A percentile compares a stretch with the other conserved stretches of the same genome.
Conservation (phyloP, 1,139 yeast species). For the Meyerozyma athensensis region DNA sequence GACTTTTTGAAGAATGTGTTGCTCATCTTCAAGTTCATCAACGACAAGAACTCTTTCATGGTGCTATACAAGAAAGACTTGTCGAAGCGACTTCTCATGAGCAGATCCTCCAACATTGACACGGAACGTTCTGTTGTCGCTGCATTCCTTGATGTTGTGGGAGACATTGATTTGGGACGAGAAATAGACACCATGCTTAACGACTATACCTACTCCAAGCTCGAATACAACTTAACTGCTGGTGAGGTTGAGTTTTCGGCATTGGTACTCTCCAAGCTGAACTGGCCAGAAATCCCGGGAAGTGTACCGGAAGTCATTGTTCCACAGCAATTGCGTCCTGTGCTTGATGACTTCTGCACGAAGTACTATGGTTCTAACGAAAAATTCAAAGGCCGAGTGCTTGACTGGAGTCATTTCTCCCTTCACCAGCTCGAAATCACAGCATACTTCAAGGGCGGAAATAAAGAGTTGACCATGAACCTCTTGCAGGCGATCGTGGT, state of each 20-base stretch:
- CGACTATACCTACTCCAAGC: conserved; percentile 24
- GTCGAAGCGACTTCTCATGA: conserved; percentile 32
- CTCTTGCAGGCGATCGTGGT: conserved; percentile 36
- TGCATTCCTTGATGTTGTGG: conserved; percentile 22
- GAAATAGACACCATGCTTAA: conserved; percentile 31
- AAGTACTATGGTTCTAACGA: conserved; percentile 12
- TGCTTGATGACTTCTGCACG: conserved; percentile 11
- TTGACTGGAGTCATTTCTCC: conserved; percentile 22
- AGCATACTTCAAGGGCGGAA: conserved; percentile 26
- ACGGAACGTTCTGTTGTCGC: conserved; percentile 26
- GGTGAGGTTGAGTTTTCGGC: conserved; percentile 25
- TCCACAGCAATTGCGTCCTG: background rate
- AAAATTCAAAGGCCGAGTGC: conserved; percentile 13
- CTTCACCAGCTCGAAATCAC: conserved; percentile 30
- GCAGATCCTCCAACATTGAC: conserved; percentile 17
- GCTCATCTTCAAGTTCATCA: conserved; percentile 29
- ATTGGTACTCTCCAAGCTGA: conserved; percentile 28
- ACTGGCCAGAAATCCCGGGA: conserved; percentile 43
- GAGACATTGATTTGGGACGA: conserved; percentile 29
- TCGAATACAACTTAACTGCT: conserved; percentile 12
- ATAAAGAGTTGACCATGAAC: conserved; percentile 33
- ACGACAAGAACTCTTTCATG: conserved; percentile 32
- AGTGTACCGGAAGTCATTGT: conserved; percentile 13
- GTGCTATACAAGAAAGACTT: conserved; percentile 31
- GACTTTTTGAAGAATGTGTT: conserved; percentile 21